Evolutionary conservation across 805 yeast genomes (phyloP), one percentile per base, ranked within the genome.

Genomic region (Candida lessepsii): DNA sequence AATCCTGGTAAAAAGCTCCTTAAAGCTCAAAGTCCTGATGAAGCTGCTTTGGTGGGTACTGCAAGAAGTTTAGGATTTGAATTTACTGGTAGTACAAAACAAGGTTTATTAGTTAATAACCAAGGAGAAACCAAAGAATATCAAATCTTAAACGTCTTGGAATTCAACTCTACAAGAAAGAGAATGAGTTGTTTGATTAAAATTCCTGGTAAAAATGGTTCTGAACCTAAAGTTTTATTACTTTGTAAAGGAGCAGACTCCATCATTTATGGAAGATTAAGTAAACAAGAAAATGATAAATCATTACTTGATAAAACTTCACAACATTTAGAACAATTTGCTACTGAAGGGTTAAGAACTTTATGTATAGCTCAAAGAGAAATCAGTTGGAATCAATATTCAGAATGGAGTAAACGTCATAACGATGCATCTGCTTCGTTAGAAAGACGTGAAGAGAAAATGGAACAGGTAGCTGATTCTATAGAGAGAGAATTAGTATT

Each of bases 181-280:
- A 80, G 95, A 72, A 85, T 85, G 95, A 82, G 90, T 72, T 84
- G 86, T 11, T 81, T 85, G 47, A 72, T 85, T 27, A 83, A 83
- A 57, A 69, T 86, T 29, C 89, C 89, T 1, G 78, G 67, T 16
- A 73, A 75, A 36, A 80, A 80, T 20, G 49, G 46, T 14, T 46
- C 47, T 9, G 65, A 60, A 33, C 64, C 71, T 9, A 78, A 71
- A 38, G 87, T 83, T 0, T 61, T 84, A 29, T 64, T 85, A 49
- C 77, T 84, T 42, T 84, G 91, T 67, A 86, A 86, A 61, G 95
- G 95, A 65, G 95, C 95, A 2, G 95, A 86, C 62, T 81, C 88
- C 21, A 75, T 85, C 39, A 85, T 86, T 35, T 86, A 82, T 53
- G 76, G 82, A 3, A 71, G 95, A 59, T 67, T 86, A 47, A 59